Evolutionary conservation across 208 protist species (phyloP).

Genomic region (Trypanosoma boissoni): DNA sequence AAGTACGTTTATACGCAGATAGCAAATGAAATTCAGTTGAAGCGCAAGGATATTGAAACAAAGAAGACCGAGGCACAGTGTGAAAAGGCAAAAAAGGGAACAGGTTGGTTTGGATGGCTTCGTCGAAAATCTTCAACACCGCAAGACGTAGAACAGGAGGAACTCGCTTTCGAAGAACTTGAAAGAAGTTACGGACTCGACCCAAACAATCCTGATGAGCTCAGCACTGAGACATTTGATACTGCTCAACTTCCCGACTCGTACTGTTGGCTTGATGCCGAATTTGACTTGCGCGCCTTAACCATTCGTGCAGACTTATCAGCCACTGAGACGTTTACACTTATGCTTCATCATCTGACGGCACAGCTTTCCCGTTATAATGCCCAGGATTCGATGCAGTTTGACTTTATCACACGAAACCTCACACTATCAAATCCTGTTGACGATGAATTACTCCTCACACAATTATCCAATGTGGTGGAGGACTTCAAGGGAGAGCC

Average conservation of each 20-base stretch:
- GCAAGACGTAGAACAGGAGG: constrained; percentile 43
- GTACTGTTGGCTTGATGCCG: constrained; percentile 66
- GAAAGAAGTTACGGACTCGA: constrained; percentile 71
- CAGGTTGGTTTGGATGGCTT: constrained; percentile 55
- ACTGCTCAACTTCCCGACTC: constrained; percentile 41
- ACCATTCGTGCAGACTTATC: constrained; percentile 50
- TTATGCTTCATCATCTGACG: constrained; percentile 55
- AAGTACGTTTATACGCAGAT: constrained; percentile 73
- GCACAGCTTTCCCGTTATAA: constrained; percentile 53
- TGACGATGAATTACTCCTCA: constrained; percentile 12
- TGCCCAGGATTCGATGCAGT: constrained; percentile 39
- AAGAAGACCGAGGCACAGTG: constrained; percentile 42
- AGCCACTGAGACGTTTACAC: constrained; percentile 34
- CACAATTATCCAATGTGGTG: constrained; percentile 29
- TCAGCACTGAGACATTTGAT: constrained; percentile 18
- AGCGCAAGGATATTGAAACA: constrained; percentile 65
- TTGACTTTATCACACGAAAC: constrained; percentile 64
- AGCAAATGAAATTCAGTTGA: constrained; percentile 67
- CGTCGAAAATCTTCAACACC: constrained; percentile 20
- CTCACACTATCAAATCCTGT: constrained; percentile 65
- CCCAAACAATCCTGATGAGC: constrained; percentile 30
- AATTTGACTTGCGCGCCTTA: constrained; percentile 53
- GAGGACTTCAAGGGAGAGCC: constrained; percentile 28
- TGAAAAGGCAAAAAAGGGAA: constrained; percentile 28
- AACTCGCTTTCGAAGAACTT: constrained; percentile 48